These are phyloP conservation scores for Tinospora cordifolia DNA, from an alignment of 164 flowering plant genomes.

Conservation along the genomic window DNA sequence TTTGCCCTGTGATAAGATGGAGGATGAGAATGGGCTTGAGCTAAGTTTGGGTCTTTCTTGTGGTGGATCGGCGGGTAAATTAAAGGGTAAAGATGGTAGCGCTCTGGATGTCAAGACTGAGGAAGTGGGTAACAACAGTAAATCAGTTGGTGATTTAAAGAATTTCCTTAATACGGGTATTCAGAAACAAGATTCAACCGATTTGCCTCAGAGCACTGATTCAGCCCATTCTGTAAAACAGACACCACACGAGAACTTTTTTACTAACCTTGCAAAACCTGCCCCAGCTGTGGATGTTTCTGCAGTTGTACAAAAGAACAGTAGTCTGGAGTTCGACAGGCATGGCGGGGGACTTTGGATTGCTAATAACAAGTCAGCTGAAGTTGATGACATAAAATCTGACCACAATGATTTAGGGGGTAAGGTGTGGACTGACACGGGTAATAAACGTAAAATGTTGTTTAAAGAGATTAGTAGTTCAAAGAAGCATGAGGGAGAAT, in stretches of 20 bases:
- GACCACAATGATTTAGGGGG: slow-evolving; percentile 17
- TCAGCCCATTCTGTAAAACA: slow-evolving; percentile 20
- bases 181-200: slow-evolving; percentile 31
- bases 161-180: slow-evolving; percentile 39
- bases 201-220: slow-evolving; percentile 35
- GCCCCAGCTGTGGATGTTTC: slow-evolving; percentile 40
- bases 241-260: slow-evolving; percentile 44
- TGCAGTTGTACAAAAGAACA: slow-evolving; percentile 21
- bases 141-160: slow-evolving; percentile 48
- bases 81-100: slow-evolving; percentile 41
- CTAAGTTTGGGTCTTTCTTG: slow-evolving; percentile 73
- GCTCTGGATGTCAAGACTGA: slow-evolving; percentile 40
- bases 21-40: slow-evolving; percentile 76
- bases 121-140: slow-evolving; percentile 46
- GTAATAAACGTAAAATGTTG: slow-evolving; percentile 50
- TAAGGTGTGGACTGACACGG: slow-evolving; percentile 24
- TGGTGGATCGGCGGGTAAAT: slow-evolving; percentile 57
- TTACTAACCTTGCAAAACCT: slow-evolving; percentile 43
- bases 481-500: slow-evolving; percentile 61
- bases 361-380: slow-evolving; percentile 28
- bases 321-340: slow-evolving; percentile 14
- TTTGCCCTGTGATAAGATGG: slow-evolving; percentile 39
- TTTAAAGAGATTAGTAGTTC: slow-evolving; percentile 44
- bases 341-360: slow-evolving; percentile 39
- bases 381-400: slow-evolving; percentile 35